A percentile compares a stretch with the other conserved stretches of the same genome.
Conservation (phyloP, 2,329 filamentous ascomycete genomes). For the Ascochyta koolunga region DNA sequence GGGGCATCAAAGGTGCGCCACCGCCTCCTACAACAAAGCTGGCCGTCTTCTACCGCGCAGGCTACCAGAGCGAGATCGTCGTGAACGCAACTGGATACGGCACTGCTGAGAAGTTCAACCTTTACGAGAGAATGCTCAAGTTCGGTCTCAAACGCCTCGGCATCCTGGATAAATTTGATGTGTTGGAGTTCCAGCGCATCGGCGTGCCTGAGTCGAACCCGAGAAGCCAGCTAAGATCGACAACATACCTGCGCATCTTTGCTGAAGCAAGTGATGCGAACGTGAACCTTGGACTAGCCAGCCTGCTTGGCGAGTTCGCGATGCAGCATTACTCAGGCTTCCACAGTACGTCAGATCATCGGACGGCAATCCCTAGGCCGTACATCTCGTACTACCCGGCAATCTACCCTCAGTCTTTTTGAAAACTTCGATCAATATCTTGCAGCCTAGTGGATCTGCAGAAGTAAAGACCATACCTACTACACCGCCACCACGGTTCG, state of each 20-base stretch:
- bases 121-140: constrained; percentile 57
- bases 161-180: constrained; percentile 51
- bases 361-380: constrained; percentile 37
- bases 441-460: constrained; percentile 28
- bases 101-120: constrained; percentile 56
- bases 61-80: constrained; percentile 49
- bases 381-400: constrained; percentile 45
- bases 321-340: constrained; percentile 44
- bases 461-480: constrained; percentile 17
- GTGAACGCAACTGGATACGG: constrained; percentile 51
- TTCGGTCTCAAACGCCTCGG: constrained; percentile 50
- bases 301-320: constrained; percentile 31
- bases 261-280: constrained; percentile 32
- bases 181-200: constrained; percentile 60
- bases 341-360: constrained; percentile 37
- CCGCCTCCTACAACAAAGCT: constrained; percentile 52
- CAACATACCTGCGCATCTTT: constrained; percentile 42
- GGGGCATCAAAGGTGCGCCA: constrained; percentile 48
- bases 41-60: constrained; percentile 48
- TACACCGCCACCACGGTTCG: constrained; percentile 23
- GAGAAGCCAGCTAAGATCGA: constrained; percentile 36
- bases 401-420: constrained; percentile 34
- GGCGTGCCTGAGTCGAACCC: constrained; percentile 37
- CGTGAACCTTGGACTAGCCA: constrained; percentile 30
- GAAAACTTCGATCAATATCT: constrained; percentile 41